A percentile compares a stretch with the other conserved stretches of the same genome.
These are phyloP conservation scores for Penicillium canescens DNA, from an alignment of 495 filamentous ascomycete genomes.

Conservation along the genomic window DNA sequence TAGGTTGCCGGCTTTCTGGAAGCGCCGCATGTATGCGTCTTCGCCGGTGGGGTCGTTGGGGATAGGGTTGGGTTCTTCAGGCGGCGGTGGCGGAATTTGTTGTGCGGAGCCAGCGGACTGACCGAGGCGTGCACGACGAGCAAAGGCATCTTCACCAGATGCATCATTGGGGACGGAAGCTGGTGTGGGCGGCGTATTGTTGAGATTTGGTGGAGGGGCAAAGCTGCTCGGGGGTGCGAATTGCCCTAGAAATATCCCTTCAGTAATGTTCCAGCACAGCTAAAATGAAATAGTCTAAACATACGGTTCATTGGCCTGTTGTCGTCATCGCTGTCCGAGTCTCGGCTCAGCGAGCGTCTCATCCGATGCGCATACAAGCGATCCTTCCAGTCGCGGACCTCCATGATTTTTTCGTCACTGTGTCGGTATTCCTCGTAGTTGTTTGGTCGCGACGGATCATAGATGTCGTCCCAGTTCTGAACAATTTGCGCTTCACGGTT, in stretches of 20 bases:
- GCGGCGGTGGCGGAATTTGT: slow-evolving; percentile 21
- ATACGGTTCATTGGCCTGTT: slow-evolving; percentile 53
- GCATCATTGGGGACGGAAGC: slow-evolving; percentile 52
- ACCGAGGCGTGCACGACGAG: slow-evolving; percentile 58
- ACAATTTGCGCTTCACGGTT: slow-evolving; percentile 58
- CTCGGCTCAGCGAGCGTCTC: slow-evolving; percentile 49
- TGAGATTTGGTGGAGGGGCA: slow-evolving; percentile 65
- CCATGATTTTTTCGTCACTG: slow-evolving; percentile 79
- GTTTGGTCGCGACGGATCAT: slow-evolving; percentile 82
- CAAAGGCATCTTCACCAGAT: slow-evolving; percentile 72
- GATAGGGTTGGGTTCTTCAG: slow-evolving; percentile 39
- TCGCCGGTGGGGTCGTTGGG: slow-evolving; percentile 61
- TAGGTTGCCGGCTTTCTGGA: slow-evolving; percentile 44
- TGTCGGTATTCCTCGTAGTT: slow-evolving; percentile 83
- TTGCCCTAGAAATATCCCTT: slow-evolving; percentile 47
- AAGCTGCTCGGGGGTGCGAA: slow-evolving; percentile 75
- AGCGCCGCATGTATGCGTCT: slow-evolving; percentile 65
- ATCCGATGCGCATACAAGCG: slow-evolving; percentile 76
- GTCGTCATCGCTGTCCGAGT: slow-evolving; percentile 59
- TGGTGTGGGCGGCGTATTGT: slow-evolving; percentile 34
- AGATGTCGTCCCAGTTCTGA: slow-evolving; percentile 92
- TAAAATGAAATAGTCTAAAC: slow-evolving; percentile 11
- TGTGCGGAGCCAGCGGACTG: slow-evolving; percentile 8
- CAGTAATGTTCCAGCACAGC: not conserved
- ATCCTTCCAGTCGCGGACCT: slow-evolving; percentile 87